phyloP scores from a whole-genome alignment of 176 grass and related monocot genomes.

The Puya raimondii region DNA sequence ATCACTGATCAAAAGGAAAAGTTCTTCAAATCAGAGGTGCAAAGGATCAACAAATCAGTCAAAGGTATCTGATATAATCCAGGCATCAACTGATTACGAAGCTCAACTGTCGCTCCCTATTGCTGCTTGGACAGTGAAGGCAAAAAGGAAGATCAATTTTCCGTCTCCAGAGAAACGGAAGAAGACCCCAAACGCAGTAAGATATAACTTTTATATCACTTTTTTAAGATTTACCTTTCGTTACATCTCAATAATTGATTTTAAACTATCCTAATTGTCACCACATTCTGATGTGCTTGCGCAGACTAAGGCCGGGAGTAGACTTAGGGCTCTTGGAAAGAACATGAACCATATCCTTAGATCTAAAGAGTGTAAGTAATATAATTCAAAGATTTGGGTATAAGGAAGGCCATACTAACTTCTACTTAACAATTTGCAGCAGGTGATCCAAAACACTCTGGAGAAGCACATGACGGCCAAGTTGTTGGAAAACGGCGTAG shows the following conservation, averaged over 20 bases:
- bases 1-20: constrained; percentile 18
- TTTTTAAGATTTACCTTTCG: constrained; percentile 6
- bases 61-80: constrained; percentile 7
- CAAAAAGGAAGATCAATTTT: constrained; percentile 22
- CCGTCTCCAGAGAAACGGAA: constrained; percentile 1
- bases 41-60: constrained; percentile 15
- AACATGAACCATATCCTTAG: not conserved
- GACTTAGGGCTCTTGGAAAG: not conserved
- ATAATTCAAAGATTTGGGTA: not conserved
- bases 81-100: constrained; percentile 18
- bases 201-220: not conserved
- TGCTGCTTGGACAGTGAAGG: constrained; percentile 16
- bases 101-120: not conserved
- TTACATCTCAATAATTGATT: not conserved
- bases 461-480: not conserved
- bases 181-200: constrained; percentile 14
- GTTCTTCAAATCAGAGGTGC: constrained; percentile 7
- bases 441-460: constrained; percentile 6
- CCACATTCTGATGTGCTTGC: not conserved
- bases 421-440: not conserved
- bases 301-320: not conserved
- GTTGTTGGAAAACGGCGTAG: not conserved
- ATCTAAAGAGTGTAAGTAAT: not conserved
- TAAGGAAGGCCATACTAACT: not conserved
- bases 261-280: constrained; percentile 1